Conservation (phyloP, 169 alveolate species). For the Eimeria sp. region DNA sequence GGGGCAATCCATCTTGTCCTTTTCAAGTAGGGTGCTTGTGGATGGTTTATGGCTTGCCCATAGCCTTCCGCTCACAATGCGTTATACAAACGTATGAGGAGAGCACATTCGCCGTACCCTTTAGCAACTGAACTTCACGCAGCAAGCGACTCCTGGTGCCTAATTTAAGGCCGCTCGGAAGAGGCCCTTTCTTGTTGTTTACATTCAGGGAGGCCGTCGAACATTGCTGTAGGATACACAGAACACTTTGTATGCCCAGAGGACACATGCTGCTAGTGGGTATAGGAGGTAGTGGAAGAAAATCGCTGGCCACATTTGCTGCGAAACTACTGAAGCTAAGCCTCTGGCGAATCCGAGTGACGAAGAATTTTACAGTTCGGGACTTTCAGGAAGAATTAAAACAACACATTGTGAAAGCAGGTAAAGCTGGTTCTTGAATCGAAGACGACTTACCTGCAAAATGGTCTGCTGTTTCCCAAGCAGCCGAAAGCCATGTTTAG, state of each 20-base stretch:
- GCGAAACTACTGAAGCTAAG: constrained; percentile 94
- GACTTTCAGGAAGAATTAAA: constrained; percentile 96
- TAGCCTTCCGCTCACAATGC: not conserved
- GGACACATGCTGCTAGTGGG: constrained; percentile 98
- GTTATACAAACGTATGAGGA: not conserved
- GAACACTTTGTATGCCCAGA: constrained; percentile 96
- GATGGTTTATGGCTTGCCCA: not conserved
- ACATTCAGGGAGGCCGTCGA: constrained; percentile 92
- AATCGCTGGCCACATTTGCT: constrained; percentile 97
- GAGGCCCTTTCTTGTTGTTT: not conserved
- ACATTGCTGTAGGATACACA: constrained; percentile 96
- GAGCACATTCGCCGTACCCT: not conserved
- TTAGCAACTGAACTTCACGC: not conserved
- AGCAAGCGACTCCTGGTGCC: not conserved
- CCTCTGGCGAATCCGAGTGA: constrained; percentile 93
- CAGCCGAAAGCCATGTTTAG: not conserved
- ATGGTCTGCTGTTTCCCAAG: not conserved
- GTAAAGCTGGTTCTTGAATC: constrained; percentile 85
- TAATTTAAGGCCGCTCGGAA: not conserved
- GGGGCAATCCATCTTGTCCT: constrained; percentile 95
- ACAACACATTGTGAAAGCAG: constrained; percentile 94
- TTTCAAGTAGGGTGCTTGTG: constrained; percentile 93
- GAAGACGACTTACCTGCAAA: not conserved
- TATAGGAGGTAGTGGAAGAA: constrained; percentile 99
- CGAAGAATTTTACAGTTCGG: constrained; percentile 94